These are phyloP conservation scores for Colletotrichum sp. DNA, from an alignment of 2,329 filamentous ascomycete genomes.

Conservation along the genomic window DNA sequence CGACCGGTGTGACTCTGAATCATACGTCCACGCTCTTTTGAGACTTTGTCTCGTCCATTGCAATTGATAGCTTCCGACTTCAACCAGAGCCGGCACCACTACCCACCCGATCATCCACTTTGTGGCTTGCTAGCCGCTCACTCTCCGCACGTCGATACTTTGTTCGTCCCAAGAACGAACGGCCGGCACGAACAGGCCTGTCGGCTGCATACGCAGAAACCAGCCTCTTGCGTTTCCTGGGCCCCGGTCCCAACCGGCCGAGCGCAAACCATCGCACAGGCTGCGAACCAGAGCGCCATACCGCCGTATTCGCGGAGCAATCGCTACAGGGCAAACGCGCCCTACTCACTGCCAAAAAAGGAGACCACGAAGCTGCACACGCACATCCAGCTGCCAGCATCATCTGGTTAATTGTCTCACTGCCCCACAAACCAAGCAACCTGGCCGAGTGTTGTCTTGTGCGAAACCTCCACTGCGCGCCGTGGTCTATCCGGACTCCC, in stretches of 20 bases:
- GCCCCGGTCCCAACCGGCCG: conserved; percentile 30
- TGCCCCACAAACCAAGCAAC: conserved; percentile 2
- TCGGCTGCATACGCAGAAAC: conserved; percentile 12
- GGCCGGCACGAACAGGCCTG: conserved; percentile 3
- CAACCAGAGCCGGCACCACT: not conserved
- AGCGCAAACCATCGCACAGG: conserved; percentile 3
- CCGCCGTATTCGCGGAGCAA: not conserved
- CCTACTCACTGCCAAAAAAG: not conserved
- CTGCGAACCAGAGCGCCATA: not conserved
- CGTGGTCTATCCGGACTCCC: not conserved
- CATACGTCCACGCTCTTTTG: not conserved
- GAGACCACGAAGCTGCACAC: conserved; percentile 3
- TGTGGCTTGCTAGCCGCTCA: conserved; percentile 2
- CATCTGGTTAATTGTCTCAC: conserved; percentile 10
- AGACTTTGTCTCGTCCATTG: not conserved
- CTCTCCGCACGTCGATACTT: not conserved
- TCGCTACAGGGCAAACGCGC: conserved; percentile 15
- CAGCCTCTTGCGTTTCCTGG: conserved; percentile 21
- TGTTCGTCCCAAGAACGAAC: conserved; percentile 18
- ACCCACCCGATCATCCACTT: not conserved
- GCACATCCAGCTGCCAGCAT: conserved; percentile 12
- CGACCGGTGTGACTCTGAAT: not conserved
- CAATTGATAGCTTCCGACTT: not conserved
- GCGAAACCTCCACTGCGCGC: not conserved
- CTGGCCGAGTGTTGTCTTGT: not conserved